phyloP scores from a whole-genome alignment of 139 green algal genomes.

The Astrephomene gubernaculifera region DNA sequence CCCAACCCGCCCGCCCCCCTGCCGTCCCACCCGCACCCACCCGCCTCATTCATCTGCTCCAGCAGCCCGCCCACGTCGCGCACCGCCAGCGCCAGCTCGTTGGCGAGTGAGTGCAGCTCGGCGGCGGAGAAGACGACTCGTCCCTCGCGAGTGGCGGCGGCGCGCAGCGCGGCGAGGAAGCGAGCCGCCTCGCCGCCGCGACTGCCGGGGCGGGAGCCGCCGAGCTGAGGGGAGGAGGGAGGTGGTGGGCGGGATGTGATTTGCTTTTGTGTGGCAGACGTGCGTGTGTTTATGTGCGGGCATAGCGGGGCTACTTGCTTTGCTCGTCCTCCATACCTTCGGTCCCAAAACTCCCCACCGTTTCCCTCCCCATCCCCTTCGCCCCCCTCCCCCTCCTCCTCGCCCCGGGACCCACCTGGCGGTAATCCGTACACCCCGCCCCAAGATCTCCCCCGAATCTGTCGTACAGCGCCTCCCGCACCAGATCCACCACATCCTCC shows the following conservation, averaged over 20 bases:
- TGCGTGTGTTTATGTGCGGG: too few relatives aligned
- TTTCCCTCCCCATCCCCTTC: too few relatives aligned
- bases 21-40: slow-evolving; percentile 41
- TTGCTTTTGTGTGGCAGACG: too few relatives aligned
- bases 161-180: slow-evolving; percentile 71
- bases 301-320: too few relatives aligned
- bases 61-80: slow-evolving; percentile 70
- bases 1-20: not conserved
- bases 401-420: not conserved
- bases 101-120: slow-evolving; percentile 74
- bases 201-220: slow-evolving; percentile 55
- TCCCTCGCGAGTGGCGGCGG: slow-evolving; percentile 51
- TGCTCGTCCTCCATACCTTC: too few relatives aligned
- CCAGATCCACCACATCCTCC: slow-evolving; percentile 58
- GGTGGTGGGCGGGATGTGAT: not conserved
- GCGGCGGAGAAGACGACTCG: slow-evolving; percentile 54
- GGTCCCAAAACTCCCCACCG: too few relatives aligned
- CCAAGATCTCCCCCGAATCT: slow-evolving; percentile 49
- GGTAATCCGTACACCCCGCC: slow-evolving; percentile 60
- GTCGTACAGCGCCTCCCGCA: slow-evolving; percentile 75
- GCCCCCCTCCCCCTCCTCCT: not conserved
- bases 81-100: slow-evolving; percentile 65
- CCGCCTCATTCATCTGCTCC: slow-evolving; percentile 81
- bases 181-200: slow-evolving; percentile 69
- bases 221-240: not conserved